Percentiles rank a stretch among this genome's conserved stretches.
These are phyloP conservation scores for Anisodus tanguticus DNA, from an alignment of 257 asterid genomes.

Conservation along the genomic window DNA sequence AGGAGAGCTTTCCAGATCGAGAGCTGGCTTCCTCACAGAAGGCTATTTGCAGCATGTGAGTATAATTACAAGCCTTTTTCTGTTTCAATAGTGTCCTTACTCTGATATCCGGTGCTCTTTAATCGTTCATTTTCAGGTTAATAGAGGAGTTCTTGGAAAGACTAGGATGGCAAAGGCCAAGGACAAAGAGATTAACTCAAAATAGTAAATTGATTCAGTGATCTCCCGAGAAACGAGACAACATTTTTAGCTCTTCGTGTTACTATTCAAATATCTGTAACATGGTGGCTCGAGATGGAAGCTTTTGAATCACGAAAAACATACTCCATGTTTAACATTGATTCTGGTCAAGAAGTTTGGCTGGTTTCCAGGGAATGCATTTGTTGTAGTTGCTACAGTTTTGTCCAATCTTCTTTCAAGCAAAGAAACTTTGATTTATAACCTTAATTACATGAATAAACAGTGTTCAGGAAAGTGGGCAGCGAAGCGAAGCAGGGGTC, in stretches of 20 bases:
- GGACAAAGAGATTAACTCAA: conserved; percentile 38
- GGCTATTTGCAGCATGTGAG: conserved; percentile 89
- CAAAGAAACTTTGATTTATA: background rate
- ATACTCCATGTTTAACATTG: background rate
- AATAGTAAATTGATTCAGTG: conserved; percentile 34
- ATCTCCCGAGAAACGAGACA: background rate
- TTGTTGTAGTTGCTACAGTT: background rate
- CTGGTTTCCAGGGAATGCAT: conserved; percentile 5
- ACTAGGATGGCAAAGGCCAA: conserved; percentile 57
- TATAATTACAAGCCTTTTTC: background rate
- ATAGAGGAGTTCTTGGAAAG: conserved; percentile 81
- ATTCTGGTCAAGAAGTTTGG: conserved; percentile 25
- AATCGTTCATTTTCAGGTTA: conserved; percentile 54
- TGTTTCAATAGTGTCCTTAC: background rate
- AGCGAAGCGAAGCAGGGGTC: no score
- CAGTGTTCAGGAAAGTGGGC: no score
- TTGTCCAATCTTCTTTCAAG: background rate
- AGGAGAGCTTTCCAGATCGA: conserved; percentile 87
- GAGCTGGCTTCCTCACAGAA: conserved; percentile 90
- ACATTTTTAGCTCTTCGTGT: background rate
- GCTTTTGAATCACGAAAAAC: background rate
- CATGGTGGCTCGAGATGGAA: background rate
- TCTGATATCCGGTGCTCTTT: conserved; percentile 17
- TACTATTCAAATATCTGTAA: background rate
- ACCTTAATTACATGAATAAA: background rate